Conservation (phyloP, 2,329 filamentous ascomycete genomes). For the Eurotiales sp. region DNA sequence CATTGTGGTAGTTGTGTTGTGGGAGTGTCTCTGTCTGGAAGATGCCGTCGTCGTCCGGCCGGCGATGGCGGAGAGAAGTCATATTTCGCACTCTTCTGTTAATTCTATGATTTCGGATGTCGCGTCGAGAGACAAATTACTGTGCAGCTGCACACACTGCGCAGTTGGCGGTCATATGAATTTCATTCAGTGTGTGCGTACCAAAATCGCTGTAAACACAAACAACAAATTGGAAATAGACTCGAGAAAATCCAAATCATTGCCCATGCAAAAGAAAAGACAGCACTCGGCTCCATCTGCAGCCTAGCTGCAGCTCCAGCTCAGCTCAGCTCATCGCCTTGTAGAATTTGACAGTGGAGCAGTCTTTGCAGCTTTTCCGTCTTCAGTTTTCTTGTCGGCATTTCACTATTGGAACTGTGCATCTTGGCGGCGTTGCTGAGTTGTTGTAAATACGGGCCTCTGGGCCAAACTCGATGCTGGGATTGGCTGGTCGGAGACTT, state of each 20-base stretch:
- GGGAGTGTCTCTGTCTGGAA: conserved; percentile 5
- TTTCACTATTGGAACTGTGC: not conserved
- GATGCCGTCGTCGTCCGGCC: conserved; percentile 1
- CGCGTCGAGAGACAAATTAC: not conserved
- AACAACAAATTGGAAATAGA: not conserved
- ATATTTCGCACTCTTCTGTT: not conserved
- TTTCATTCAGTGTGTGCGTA: not conserved
- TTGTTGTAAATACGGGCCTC: too few species aligned
- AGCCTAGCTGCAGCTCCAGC: too few species aligned
- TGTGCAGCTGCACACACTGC: not conserved
- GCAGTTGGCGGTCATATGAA: not conserved
- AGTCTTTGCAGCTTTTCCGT: too few species aligned
- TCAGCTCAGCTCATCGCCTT: too few species aligned
- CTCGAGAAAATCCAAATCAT: too few species aligned
- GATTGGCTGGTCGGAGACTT: too few species aligned
- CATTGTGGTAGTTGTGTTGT: conserved; percentile 5
- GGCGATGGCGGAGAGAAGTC: conserved; percentile 13
- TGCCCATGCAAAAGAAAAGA: not conserved
- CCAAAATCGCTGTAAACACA: not conserved
- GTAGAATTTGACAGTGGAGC: too few species aligned
- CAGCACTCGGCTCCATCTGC: not conserved
- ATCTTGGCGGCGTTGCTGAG: not conserved
- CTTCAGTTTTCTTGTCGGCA: too few species aligned
- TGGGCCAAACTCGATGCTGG: too few species aligned
- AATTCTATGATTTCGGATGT: not conserved